Base-by-base conservation (phyloP, 352 stramenopile species). In the Phytophthora pluvialis region DNA sequence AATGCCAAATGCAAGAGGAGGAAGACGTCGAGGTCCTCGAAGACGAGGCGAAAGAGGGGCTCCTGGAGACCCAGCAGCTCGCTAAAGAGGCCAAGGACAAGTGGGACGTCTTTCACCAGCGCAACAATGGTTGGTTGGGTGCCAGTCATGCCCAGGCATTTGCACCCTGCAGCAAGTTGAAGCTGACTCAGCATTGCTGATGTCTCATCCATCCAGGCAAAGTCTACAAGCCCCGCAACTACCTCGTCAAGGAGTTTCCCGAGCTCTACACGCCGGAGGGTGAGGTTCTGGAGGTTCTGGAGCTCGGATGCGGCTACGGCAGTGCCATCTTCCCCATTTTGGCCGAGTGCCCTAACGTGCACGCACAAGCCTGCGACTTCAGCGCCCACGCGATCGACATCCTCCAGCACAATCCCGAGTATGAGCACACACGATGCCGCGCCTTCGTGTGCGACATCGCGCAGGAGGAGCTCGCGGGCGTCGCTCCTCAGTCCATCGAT, bases 261-360 rank as follows among this genome's bases (percentile, higher is more conserved):
- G 86, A 92, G 65, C 77, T 94, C n/a, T 58, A 48, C 32, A 29
- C 46, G 29, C 60, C 77, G 42, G 73, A 83, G 6, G 52, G 60
- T 42, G 54, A 77, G 5, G 61, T 65, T 6, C 48, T 89, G 18
- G 60, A 80, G 13, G 69, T 97, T 1, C 66, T 97, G 31, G 88
- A 97, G 61, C 75, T 96, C 11, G 88, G 89, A 28, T 96, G 89
- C 65, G 88, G 89, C 45, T 96, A 95, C 64, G 89, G 89, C 39
- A 97, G 89, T 58, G 85, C 86, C 47, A 92, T 94, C 52, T 86
- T 97, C 61, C 88, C 89, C 4, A 93, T 96, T 64, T 61, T 97
- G 10, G 73, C 72, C 21, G 72, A 85, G 62, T 85, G 75, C 47
- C 71, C 83, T 21, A 81, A 89, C 36, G 67, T 95, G 25, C 69